Base-by-base conservation (phyloP, 768 basidiomycete genomes). In the Mycena haematopus region DNA sequence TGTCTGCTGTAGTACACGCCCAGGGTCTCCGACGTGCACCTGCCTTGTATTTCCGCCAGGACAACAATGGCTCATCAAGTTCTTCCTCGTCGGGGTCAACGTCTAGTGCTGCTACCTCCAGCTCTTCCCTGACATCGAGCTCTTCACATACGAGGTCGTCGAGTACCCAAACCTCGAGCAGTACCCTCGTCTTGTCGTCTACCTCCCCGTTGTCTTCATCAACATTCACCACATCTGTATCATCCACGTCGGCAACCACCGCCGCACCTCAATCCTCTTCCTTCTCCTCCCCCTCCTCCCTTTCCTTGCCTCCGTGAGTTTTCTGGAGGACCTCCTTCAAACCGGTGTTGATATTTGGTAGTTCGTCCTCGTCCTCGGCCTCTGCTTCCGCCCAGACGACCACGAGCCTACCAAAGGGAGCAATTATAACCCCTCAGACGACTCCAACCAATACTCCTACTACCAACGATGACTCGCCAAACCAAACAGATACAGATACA, bases 251-350 rank as follows among this genome's bases (percentile, higher is more conserved):
- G 61, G 52, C 67, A 62, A 61, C 52, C 61, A 61, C 63, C 38
- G 36, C 74, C 82, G 83, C 17, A 62, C 83, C 66, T 79, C 79
- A 70, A 73, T 79, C 63, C 76, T 77, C 65, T 78, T 84, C 64
- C 74, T 76, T 60, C 68, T 83, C 66, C 78, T 96, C 69, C 88
- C 86, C 60, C 83, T 94, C 69, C 76, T 96, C 78, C 80, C n/a
- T n/a, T n/a, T 90, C 51, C 21, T 17, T n/a, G 17, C 40, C 78
- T 80, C 90, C 51, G 63, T 87, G 35, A 90, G 90, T 60, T 33
- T 15, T 22, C 19, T 40, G 21, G 6, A 24, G 1, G 21, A 40
- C 33, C 19, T n/a, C 2, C 5, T 24, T 6, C n/a, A n/a, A 14
- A 2, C 46, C 15, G 10, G 21, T n/a, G 50, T 60, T 22, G 56